phyloP scores from a whole-genome alignment of 371 early-diverging fungal genomes.

The Zancudomyces culisetae region DNA sequence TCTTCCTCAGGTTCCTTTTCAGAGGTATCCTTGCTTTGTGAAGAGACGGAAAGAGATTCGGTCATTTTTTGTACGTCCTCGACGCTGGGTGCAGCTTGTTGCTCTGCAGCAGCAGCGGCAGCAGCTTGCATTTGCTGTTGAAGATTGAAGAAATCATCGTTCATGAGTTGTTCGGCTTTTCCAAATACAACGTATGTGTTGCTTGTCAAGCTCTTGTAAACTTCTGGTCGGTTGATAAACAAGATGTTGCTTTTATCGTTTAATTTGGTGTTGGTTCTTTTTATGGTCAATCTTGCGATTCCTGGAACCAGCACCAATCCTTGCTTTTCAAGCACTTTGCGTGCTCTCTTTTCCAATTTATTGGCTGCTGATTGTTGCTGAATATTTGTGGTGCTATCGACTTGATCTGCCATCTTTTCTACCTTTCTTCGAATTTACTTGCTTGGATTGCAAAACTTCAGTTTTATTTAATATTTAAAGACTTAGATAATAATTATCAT shows the following conservation, averaged over 20 bases:
- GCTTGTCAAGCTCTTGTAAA: conserved; percentile 72
- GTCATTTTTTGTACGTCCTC: conserved; percentile 30
- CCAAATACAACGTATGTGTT: conserved; percentile 95
- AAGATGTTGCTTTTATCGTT: conserved; percentile 67
- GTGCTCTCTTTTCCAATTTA: conserved; percentile 86
- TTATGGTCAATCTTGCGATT: conserved; percentile 79
- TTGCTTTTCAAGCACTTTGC: conserved; percentile 83
- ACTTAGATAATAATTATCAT: too few species aligned
- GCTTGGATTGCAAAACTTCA: too few species aligned
- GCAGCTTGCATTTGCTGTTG: conserved; percentile 47
- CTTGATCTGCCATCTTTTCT: too few species aligned
- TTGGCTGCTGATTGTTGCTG: conserved; percentile 2
- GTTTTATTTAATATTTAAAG: too few species aligned
- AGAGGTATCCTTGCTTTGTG: conserved; percentile 27
- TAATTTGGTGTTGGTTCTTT: too few species aligned
- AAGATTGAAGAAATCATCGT: conserved; percentile 65
- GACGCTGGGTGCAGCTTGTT: conserved; percentile 15
- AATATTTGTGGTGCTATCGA: too few species aligned
- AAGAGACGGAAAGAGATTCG: conserved; percentile 12
- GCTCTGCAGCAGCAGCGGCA: conserved; percentile 26
- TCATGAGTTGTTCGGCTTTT: conserved; percentile 75
- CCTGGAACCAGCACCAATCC: conserved; percentile 75
- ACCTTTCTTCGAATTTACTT: too few species aligned
- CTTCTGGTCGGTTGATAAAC: conserved; percentile 76
- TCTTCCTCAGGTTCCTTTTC: conserved; percentile 37